phyloP scores from a whole-genome alignment of 1,284 basidiomycete genomes.

The Ganoderma boninense region DNA sequence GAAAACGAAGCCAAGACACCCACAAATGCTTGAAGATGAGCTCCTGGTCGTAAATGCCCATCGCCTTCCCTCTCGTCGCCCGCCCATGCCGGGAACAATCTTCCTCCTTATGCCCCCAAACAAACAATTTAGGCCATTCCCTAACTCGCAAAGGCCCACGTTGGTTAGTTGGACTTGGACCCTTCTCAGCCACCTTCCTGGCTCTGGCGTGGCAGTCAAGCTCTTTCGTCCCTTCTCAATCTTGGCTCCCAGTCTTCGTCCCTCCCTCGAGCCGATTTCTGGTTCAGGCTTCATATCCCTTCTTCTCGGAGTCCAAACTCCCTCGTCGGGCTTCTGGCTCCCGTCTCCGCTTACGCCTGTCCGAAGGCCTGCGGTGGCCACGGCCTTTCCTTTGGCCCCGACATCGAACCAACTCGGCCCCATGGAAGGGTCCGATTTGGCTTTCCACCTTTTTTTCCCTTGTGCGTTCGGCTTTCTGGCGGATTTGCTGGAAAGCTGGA shows the following conservation, averaged over 20 bases:
- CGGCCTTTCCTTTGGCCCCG: slow-evolving; percentile 34
- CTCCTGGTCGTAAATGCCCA: slow-evolving; percentile 81
- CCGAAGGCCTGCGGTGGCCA: slow-evolving; percentile 45
- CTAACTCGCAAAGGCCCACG: no score
- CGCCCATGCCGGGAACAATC: slow-evolving; percentile 68
- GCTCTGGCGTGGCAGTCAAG: background rate
- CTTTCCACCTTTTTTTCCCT: slow-evolving; percentile 39
- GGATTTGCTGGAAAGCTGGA: slow-evolving; percentile 7
- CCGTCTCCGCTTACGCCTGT: slow-evolving; percentile 68
- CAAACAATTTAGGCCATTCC: background rate
- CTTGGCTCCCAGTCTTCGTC: slow-evolving; percentile 32
- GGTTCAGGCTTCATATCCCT: slow-evolving; percentile 46
- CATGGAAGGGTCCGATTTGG: slow-evolving; percentile 50
- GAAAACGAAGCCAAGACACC: slow-evolving; percentile 37
- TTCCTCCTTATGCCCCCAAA: slow-evolving; percentile 16
- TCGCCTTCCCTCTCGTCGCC: slow-evolving; percentile 64
- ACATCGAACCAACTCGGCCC: slow-evolving; percentile 77
- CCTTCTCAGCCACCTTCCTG: slow-evolving; percentile 9
- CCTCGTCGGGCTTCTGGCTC: slow-evolving; percentile 69
- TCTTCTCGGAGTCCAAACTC: slow-evolving; percentile 52
- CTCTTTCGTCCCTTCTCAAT: slow-evolving; percentile 14
- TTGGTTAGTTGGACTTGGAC: background rate
- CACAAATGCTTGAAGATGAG: slow-evolving; percentile 84
- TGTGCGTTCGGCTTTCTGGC: slow-evolving; percentile 28
- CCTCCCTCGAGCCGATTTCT: slow-evolving; percentile 22